A percentile compares a stretch with the other conserved stretches of the same genome.
phyloP scores from a whole-genome alignment of 495 filamentous ascomycete genomes.

The Neurospora tetraspora region DNA sequence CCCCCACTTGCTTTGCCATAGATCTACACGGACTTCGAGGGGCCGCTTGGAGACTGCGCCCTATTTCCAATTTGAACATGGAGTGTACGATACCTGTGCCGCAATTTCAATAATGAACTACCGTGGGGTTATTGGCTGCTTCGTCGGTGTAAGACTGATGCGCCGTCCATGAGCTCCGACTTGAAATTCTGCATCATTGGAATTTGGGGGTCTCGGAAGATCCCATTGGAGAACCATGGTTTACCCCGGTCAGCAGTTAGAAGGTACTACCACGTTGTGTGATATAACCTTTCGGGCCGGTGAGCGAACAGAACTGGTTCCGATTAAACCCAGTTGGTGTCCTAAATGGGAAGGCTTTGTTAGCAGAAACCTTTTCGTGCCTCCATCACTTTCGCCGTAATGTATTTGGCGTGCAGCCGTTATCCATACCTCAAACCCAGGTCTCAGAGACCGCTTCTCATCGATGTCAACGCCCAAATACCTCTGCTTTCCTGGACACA shows the following conservation, averaged over 20 bases:
- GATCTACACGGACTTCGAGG: not conserved
- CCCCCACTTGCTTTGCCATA: not conserved
- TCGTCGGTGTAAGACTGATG: not conserved
- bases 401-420: too few species aligned
- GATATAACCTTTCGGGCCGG: not conserved
- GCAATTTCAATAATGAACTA: too few species aligned
- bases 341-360: too few species aligned
- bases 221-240: not conserved
- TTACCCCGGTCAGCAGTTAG: not conserved
- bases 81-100: not conserved
- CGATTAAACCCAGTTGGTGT: not conserved
- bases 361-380: too few species aligned
- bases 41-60: not conserved
- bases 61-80: not conserved
- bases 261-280: not conserved
- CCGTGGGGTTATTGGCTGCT: not conserved
- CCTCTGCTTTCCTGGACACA: not conserved
- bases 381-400: not conserved
- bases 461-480: not conserved
- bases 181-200: not conserved
- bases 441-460: not conserved
- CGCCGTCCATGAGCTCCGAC: not conserved
- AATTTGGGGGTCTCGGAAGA: not conserved
- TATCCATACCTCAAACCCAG: not conserved
- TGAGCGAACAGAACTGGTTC: not conserved